Evolutionary conservation across 371 early-diverging fungal species (phyloP).

Genomic region (Amoeboaphelidium occidentale): DNA sequence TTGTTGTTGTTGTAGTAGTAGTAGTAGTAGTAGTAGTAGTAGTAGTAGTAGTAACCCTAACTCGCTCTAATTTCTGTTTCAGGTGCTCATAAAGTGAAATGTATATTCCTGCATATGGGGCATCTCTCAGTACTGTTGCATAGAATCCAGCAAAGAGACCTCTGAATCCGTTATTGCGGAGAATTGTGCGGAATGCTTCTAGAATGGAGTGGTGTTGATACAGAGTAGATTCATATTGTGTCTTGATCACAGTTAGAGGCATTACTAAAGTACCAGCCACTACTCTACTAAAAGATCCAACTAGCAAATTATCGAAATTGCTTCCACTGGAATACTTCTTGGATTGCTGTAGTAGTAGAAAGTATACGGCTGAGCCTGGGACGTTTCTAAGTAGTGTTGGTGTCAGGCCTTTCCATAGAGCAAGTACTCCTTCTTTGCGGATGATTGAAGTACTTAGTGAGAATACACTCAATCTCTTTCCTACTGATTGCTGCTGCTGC

Average conservation of each 20-base stretch:
- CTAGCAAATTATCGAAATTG: neutral
- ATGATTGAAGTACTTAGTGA: neutral
- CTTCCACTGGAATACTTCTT: neutral
- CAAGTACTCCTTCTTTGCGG: neutral
- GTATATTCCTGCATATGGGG: conserved; percentile 87
- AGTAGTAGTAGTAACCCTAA: neutral
- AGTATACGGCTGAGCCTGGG: neutral
- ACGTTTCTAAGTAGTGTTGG: neutral
- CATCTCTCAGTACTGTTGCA: conserved; percentile 75
- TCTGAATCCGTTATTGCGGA: conserved; percentile 12
- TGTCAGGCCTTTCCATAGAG: neutral
- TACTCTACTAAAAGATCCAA: neutral
- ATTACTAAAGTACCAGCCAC: neutral
- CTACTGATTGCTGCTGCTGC: no score
- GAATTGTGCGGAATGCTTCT: neutral
- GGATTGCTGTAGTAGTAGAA: neutral
- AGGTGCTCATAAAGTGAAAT: conserved; percentile 63
- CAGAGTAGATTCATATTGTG: neutral
- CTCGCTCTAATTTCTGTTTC: conserved; percentile 14
- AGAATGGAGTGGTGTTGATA: neutral
- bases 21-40: conserved; percentile 6
- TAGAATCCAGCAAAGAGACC: conserved; percentile 72
- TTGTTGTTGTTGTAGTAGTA: no score
- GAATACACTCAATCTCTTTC: no score
- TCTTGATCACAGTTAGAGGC: neutral